Conservation (phyloP, 2,329 filamentous ascomycete genomes). For the Colletotrichum camelliae region DNA sequence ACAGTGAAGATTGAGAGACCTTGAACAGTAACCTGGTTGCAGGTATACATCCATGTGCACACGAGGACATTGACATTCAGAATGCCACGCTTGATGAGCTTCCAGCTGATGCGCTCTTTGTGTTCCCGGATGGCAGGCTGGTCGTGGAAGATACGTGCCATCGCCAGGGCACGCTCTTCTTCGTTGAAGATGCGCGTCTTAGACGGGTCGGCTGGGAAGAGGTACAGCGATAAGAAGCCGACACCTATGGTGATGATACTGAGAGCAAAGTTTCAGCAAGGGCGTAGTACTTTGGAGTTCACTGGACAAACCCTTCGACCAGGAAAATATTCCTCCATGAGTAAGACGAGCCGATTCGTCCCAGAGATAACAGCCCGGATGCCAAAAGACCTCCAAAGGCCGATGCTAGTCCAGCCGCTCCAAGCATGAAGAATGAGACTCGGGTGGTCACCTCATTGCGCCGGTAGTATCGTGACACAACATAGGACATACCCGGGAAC, state of each 20-base stretch:
- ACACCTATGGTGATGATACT: slow-evolving; percentile 62
- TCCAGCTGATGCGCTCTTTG: slow-evolving; percentile 25
- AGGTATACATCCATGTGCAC: slow-evolving; percentile 29
- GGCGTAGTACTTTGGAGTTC: rapidly evolving
- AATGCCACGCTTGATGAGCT: slow-evolving; percentile 22
- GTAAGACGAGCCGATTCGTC: slow-evolving; percentile 24
- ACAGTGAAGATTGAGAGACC: slow-evolving; percentile 71
- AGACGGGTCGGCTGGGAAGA: slow-evolving; percentile 25
- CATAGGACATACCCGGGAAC: slow-evolving; percentile 72
- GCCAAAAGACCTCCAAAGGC: slow-evolving; percentile 71
- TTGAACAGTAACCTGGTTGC: slow-evolving; percentile 60
- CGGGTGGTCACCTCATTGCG: slow-evolving; percentile 63
- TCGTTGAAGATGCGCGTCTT: slow-evolving; percentile 44
- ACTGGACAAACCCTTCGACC: slow-evolving; percentile 20
- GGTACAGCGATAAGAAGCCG: slow-evolving; percentile 49
- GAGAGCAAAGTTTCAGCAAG: neutral
- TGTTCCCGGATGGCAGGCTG: slow-evolving; percentile 29
- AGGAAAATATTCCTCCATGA: slow-evolving; percentile 68
- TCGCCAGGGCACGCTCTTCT: slow-evolving; percentile 67
- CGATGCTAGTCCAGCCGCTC: slow-evolving; percentile 67
- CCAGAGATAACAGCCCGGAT: slow-evolving; percentile 35
- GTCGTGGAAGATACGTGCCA: slow-evolving; percentile 65
- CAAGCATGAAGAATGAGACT: slow-evolving; percentile 67
- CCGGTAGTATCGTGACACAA: slow-evolving; percentile 68
- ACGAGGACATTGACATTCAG: slow-evolving; percentile 30